A percentile compares a stretch with the other conserved stretches of the same genome.
phyloP scores from a whole-genome alignment of 2,329 filamentous ascomycete species.

The Chaetomiaceae sp. region DNA sequence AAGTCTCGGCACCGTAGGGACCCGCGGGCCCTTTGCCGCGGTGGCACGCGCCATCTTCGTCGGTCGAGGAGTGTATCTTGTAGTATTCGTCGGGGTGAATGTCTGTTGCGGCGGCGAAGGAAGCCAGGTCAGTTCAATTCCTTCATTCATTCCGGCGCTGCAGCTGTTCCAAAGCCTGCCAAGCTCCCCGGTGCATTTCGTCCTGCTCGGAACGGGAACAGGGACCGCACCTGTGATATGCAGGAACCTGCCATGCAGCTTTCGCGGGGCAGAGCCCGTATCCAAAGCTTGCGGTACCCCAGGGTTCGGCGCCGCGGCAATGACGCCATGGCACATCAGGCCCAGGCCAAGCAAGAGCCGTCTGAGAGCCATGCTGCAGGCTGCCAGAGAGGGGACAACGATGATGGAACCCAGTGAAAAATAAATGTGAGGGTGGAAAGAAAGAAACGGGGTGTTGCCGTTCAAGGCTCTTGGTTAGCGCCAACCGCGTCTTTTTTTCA shows the following conservation, averaged over 20 bases:
- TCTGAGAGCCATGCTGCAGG: constrained; percentile 21
- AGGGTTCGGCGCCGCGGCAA: constrained; percentile 25
- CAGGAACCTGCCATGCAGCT: constrained; percentile 70
- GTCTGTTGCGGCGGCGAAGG: constrained; percentile 55
- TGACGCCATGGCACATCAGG: constrained; percentile 31
- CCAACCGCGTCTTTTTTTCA: constrained; percentile 12
- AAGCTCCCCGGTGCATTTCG: too few species aligned
- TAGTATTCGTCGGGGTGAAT: constrained; percentile 90
- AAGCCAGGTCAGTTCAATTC: too few species aligned
- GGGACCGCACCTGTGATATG: constrained; percentile 70
- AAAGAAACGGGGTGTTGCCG: too few species aligned
- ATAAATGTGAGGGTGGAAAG: too few species aligned
- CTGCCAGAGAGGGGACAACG: neutral
- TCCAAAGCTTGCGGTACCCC: constrained; percentile 7
- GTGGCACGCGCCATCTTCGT: constrained; percentile 69
- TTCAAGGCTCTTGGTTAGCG: neutral
- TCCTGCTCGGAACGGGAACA: too few species aligned
- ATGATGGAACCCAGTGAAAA: too few species aligned
- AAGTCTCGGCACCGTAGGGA: constrained; percentile 76
- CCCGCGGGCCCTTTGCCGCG: constrained; percentile 71
- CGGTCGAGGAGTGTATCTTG: constrained; percentile 68
- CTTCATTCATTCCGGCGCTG: too few species aligned
- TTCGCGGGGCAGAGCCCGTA: constrained; percentile 32
- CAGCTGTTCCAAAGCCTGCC: too few species aligned
- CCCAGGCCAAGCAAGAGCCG: constrained; percentile 24